phyloP scores from a whole-genome alignment of 2,329 filamentous ascomycete genomes.

The Pseudohalonectria lignicola region DNA sequence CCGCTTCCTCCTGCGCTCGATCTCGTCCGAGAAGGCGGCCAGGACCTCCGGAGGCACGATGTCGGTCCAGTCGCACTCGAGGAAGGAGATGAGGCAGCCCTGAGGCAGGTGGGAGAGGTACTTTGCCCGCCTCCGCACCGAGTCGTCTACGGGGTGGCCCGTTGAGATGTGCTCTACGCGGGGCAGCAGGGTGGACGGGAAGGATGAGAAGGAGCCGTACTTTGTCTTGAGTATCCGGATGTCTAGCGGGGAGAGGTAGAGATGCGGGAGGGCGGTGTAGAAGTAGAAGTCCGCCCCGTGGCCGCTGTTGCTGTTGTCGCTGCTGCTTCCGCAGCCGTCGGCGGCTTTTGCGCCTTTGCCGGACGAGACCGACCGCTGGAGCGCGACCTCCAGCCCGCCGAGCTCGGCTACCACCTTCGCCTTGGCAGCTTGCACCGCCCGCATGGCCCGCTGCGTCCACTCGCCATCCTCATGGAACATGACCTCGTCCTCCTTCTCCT shows the following conservation, averaged over 20 bases:
- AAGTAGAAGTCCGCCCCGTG: constrained; percentile 56
- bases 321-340: constrained; percentile 9
- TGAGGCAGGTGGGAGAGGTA: constrained; percentile 80
- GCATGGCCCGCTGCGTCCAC: constrained; percentile 79
- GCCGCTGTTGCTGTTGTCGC: constrained; percentile 5
- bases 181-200: constrained; percentile 77
- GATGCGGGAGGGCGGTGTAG: constrained; percentile 77
- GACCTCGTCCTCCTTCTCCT: constrained; percentile 81
- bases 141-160: constrained; percentile 79
- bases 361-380: constrained; percentile 5
- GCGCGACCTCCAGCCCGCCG: constrained; percentile 14
- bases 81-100: constrained; percentile 82
- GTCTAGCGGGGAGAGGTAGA: constrained; percentile 82
- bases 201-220: constrained; percentile 71
- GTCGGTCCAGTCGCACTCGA: constrained; percentile 94
- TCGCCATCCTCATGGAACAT: constrained; percentile 88
- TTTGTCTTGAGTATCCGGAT: constrained; percentile 87
- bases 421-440: constrained; percentile 61
- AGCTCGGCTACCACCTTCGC: constrained; percentile 55
- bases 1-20: constrained; percentile 62
- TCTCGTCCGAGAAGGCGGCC: constrained; percentile 64
- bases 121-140: constrained; percentile 70
- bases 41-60: constrained; percentile 67
- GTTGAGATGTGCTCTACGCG: constrained; percentile 83
- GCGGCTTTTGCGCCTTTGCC: too few species aligned